Evolutionary conservation across 78 protist genomes (phyloP).

Genomic region (slime mould (Dictyostelium discoideum)): dicty_2.7 NC_007088.5:1529001-1529500

Average conservation of each 20-base stretch:
- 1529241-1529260: neutral
- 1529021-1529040: neutral
- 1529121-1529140: slow-evolving; percentile 10
- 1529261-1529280: too few species aligned
- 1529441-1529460: too few species aligned
- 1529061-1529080: neutral
- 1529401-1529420: neutral
- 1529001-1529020: neutral
- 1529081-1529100: neutral
- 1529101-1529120: neutral
- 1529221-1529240: neutral
- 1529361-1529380: neutral
- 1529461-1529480: neutral
- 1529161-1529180: neutral
- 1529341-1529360: neutral
- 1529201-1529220: neutral
- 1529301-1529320: too few species aligned
- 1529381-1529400: neutral
- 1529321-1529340: too few species aligned
- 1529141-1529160: neutral
- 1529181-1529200: neutral
- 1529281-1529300: too few species aligned
- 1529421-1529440: neutral
- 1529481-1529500: neutral
- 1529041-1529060: neutral